These are phyloP conservation scores for Cyclotella sp. DNA, from an alignment of 108 stramenopile genomes.

Conservation along the genomic window DNA sequence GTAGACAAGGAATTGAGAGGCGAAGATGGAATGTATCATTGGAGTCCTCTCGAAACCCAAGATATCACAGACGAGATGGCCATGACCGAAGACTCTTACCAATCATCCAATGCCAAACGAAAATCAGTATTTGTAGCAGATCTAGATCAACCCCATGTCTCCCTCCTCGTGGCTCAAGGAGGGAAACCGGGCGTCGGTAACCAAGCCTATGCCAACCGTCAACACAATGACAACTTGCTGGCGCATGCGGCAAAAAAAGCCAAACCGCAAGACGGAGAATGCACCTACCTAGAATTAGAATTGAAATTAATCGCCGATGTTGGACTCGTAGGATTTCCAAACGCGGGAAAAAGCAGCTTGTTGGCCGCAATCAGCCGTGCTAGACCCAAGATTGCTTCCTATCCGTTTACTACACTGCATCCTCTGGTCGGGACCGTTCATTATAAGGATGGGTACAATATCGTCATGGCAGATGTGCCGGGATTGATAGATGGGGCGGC, in stretches of 20 bases:
- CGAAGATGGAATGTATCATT: conserved; percentile 58
- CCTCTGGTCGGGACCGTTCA: conserved; percentile 93
- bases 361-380: conserved; percentile 91
- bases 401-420: conserved; percentile 98
- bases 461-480: conserved; percentile 95
- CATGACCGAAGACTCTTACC: not conserved
- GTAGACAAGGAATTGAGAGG: conserved; percentile 39
- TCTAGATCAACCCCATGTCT: conserved; percentile 75
- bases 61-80: conserved; percentile 30
- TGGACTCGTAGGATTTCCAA: conserved; percentile 99
- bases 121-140: conserved; percentile 77
- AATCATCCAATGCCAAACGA: conserved; percentile 46
- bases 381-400: conserved; percentile 93
- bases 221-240: conserved; percentile 45
- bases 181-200: conserved; percentile 81
- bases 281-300: conserved; percentile 85
- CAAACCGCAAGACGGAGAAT: conserved; percentile 55
- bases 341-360: conserved; percentile 96
- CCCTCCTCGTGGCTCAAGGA: conserved; percentile 77
- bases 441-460: conserved; percentile 78
- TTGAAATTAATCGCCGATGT: conserved; percentile 96
- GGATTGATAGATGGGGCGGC: conserved; percentile 97
- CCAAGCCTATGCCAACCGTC: conserved; percentile 60
- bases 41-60: conserved; percentile 30
- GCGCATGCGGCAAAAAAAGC: conserved; percentile 51